Conservation (phyloP, 805 yeast species). For the Barnettozyma pratensis region DNA sequence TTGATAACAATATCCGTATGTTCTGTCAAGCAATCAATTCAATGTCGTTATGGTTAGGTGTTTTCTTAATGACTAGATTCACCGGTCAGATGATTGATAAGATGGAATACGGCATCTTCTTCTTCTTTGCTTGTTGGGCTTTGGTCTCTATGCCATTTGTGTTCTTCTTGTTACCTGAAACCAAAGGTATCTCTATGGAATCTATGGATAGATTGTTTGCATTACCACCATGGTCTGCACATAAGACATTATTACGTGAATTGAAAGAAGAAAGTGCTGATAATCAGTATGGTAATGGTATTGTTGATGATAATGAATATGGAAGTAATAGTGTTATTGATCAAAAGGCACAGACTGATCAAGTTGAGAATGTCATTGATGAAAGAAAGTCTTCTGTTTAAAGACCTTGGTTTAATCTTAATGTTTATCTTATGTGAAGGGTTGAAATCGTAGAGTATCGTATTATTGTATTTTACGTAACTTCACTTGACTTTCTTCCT, state of each 20-base stretch:
- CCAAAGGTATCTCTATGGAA: constrained; percentile 41
- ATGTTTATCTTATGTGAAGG: too few species aligned
- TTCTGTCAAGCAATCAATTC: constrained; percentile 42
- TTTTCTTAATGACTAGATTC: constrained; percentile 42
- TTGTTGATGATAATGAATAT: not conserved
- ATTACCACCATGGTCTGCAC: constrained; percentile 19
- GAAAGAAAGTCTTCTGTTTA: too few species aligned
- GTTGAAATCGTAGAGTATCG: too few species aligned
- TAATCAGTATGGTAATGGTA: too few species aligned
- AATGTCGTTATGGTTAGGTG: constrained; percentile 44
- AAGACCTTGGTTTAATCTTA: too few species aligned
- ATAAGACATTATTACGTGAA: constrained; percentile 3
- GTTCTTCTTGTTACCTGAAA: constrained; percentile 40
- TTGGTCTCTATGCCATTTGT: constrained; percentile 32
- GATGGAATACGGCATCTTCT: constrained; percentile 41
- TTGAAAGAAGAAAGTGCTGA: not conserved
- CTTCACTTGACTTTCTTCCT: too few species aligned
- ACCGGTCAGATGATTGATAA: constrained; percentile 39
- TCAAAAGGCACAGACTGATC: not conserved
- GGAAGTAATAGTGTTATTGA: not conserved
- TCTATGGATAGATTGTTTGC: constrained; percentile 33
- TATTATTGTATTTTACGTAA: too few species aligned
- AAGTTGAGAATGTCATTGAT: not conserved
- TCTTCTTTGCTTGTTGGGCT: constrained; percentile 26
- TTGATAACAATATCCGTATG: constrained; percentile 39